Conservation (phyloP, 1,139 yeast species). For the Hemisphaericaspora subhashii region DNA sequence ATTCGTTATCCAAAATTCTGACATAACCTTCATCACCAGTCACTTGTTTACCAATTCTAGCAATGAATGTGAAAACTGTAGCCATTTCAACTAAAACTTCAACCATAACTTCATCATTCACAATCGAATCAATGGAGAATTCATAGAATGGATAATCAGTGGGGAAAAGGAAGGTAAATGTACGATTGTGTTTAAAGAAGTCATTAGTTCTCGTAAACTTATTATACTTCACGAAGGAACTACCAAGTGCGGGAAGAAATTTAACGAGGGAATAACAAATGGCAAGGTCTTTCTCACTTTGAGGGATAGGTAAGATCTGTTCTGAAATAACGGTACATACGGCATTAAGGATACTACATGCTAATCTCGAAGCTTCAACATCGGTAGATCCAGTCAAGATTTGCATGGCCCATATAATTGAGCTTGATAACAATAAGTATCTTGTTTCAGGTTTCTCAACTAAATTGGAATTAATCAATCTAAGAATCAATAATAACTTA, state of each 20-base stretch:
- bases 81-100: conserved; percentile 74
- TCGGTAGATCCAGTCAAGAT: conserved; percentile 55
- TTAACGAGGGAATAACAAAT: conserved; percentile 49
- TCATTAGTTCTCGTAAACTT: conserved; percentile 53
- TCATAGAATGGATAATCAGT: conserved; percentile 63
- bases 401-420: conserved; percentile 66
- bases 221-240: conserved; percentile 53
- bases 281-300: conserved; percentile 23
- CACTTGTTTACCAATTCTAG: conserved; percentile 50
- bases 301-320: conserved; percentile 20
- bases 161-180: conserved; percentile 70
- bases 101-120: conserved; percentile 67
- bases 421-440: conserved; percentile 45
- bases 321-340: conserved; percentile 45
- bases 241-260: conserved; percentile 52
- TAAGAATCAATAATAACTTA: conserved; percentile 59
- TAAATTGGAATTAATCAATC: conserved; percentile 53
- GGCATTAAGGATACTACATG: conserved; percentile 56
- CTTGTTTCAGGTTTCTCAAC: conserved; percentile 36
- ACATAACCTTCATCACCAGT: conserved; percentile 47
- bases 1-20: conserved; percentile 27
- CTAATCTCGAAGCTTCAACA: conserved; percentile 60
- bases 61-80: conserved; percentile 55
- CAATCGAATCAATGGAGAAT: conserved; percentile 70
- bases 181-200: conserved; percentile 58